phyloP scores from a whole-genome alignment of 371 early-diverging fungal genomes.

The Smittium mucronatum region DNA sequence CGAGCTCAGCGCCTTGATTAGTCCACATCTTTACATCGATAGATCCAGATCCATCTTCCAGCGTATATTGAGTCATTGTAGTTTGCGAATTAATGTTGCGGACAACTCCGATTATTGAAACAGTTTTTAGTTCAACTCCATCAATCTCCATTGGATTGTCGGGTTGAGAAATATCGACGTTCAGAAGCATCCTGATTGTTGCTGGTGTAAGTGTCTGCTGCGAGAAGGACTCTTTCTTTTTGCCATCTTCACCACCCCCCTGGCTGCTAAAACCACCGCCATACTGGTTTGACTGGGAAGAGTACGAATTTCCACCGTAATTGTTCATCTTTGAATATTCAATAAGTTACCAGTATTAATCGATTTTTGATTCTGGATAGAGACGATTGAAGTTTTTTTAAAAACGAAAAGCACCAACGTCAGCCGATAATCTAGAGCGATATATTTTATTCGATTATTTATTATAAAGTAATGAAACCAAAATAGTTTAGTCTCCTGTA shows the following conservation, averaged over 20 bases:
- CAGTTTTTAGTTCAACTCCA: constrained; percentile 46
- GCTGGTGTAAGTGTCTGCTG: constrained; percentile 51
- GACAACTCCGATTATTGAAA: constrained; percentile 48
- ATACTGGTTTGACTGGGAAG: neutral
- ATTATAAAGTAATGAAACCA: too few relatives aligned
- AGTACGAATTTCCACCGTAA: neutral
- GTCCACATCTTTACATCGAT: constrained; percentile 55
- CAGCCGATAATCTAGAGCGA: too few relatives aligned
- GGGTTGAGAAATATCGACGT: constrained; percentile 27
- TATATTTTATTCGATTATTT: too few relatives aligned
- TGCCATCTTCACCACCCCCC: neutral
- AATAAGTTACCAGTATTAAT: too few relatives aligned
- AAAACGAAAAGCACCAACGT: too few relatives aligned
- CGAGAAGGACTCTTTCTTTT: constrained; percentile 9
- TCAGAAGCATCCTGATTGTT: constrained; percentile 53
- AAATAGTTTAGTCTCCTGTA: too few relatives aligned
- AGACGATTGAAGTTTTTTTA: too few relatives aligned
- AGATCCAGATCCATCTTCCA: constrained; percentile 68
- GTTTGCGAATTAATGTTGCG: constrained; percentile 37
- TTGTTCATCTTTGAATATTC: constrained; percentile 3
- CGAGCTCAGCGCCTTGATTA: constrained; percentile 31
- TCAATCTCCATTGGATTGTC: constrained; percentile 49
- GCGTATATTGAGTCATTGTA: constrained; percentile 42
- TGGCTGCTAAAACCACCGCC: neutral
- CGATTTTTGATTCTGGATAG: too few relatives aligned